phyloP scores from a whole-genome alignment of 768 basidiomycete species.

The Suillus tomentosus region DNA sequence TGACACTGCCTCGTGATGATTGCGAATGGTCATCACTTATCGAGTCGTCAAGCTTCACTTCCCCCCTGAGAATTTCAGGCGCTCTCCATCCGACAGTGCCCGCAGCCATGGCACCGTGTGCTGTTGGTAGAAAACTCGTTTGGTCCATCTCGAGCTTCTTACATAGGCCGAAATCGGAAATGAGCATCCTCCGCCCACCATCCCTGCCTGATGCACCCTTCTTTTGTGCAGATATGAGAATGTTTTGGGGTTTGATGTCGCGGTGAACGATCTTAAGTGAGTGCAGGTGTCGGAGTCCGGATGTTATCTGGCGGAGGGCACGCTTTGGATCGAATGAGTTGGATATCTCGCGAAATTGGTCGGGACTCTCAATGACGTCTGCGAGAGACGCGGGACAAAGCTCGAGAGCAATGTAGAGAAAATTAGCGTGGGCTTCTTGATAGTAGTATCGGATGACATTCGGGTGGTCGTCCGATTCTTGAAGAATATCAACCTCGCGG shows the following conservation, averaged over 20 bases:
- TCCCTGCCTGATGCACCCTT: slow-evolving; percentile 44
- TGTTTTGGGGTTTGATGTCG: slow-evolving; percentile 99
- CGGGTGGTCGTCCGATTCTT: slow-evolving; percentile 97
- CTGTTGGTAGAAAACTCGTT: slow-evolving; percentile 93
- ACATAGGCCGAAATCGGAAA: slow-evolving; percentile 97
- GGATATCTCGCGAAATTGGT: slow-evolving; percentile 76
- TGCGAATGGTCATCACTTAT: slow-evolving; percentile 63
- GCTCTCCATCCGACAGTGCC: slow-evolving; percentile 98
- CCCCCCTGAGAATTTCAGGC: slow-evolving; percentile 92
- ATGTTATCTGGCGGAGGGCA: slow-evolving; percentile 83
- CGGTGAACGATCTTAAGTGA: slow-evolving; percentile 95
- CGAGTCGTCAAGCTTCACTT: slow-evolving; percentile 87
- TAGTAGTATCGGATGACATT: slow-evolving; percentile 99
- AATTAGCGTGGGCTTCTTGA: slow-evolving; percentile 90
- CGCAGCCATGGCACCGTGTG: slow-evolving; percentile 84
- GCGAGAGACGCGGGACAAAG: slow-evolving; percentile 89
- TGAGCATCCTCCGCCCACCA: slow-evolving; percentile 75
- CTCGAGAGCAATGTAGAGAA: slow-evolving; percentile 97
- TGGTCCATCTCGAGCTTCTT: slow-evolving; percentile 95
- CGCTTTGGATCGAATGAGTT: slow-evolving; percentile 83
- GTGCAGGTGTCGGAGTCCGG: slow-evolving; percentile 88
- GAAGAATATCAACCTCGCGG: slow-evolving; percentile 91
- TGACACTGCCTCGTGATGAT: slow-evolving; percentile 65
- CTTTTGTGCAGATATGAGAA: slow-evolving; percentile 78
- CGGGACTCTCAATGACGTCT: slow-evolving; percentile 81